Percentiles rank a stretch among this genome's conserved stretches.
These are phyloP conservation scores for Boletus pseudo-olivaceus DNA, from an alignment of 768 basidiomycete genomes.

Conservation along the genomic window DNA sequence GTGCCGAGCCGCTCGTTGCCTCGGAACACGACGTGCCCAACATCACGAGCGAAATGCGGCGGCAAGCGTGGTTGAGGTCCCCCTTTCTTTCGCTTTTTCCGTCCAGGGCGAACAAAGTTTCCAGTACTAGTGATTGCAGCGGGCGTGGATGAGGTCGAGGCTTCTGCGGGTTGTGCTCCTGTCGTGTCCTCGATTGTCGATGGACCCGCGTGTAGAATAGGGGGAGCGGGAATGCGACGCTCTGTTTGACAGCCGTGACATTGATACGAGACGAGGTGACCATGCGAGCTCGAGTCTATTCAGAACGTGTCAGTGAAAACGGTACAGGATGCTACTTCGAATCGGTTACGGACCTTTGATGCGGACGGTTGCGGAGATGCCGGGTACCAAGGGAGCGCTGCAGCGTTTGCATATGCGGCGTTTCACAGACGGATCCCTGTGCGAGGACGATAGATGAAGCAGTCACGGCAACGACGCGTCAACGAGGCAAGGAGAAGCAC, in stretches of 20 bases:
- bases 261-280: conserved; percentile 53
- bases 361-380: conserved; percentile 60
- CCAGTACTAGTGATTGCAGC: background rate
- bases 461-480: background rate
- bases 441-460: background rate
- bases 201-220: conserved; percentile 25
- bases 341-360: conserved; percentile 49
- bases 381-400: conserved; percentile 60
- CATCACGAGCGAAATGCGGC: conserved; percentile 60
- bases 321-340: no score
- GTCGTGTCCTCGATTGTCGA: background rate
- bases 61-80: conserved; percentile 37
- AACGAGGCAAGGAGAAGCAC: background rate
- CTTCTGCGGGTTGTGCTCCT: background rate
- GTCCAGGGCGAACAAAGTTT: background rate
- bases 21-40: conserved; percentile 64
- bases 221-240: conserved; percentile 69
- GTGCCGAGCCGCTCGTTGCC: conserved; percentile 50
- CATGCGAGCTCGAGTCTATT: conserved; percentile 44
- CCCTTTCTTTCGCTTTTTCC: conserved; percentile 18
- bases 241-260: conserved; percentile 56
- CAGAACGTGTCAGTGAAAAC: conserved; percentile 15
- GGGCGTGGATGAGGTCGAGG: background rate
- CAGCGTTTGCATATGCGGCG: conserved; percentile 75
- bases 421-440: conserved; percentile 81